These are phyloP conservation scores for Heliosperma pusillum DNA, from an alignment of 148 eudicot genomes.

Conservation along the genomic window DNA sequence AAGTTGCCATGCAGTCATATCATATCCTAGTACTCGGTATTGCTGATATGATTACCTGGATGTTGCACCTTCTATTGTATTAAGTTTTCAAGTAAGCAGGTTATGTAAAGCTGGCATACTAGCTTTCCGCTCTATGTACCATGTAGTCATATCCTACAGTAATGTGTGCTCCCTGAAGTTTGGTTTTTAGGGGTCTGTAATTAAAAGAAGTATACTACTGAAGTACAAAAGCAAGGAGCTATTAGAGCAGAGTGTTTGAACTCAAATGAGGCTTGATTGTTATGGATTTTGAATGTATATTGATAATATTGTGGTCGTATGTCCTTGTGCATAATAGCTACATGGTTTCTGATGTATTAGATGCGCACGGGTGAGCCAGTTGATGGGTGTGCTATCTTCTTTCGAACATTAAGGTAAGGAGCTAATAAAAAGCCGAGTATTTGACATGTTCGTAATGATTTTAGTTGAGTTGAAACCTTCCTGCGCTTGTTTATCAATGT, in stretches of 20 bases:
- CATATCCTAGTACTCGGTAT: background rate
- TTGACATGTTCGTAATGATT: constrained; percentile 1
- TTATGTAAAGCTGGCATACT: background rate
- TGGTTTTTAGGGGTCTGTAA: background rate
- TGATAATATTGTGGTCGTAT: background rate
- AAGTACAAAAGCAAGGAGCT: background rate
- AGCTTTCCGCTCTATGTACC: background rate
- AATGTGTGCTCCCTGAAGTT: background rate
- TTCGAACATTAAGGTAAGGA: constrained; percentile 74
- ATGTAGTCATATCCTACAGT: background rate
- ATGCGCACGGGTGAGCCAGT: constrained; percentile 89
- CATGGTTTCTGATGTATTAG: constrained; percentile 33
- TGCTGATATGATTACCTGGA: background rate
- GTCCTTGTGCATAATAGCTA: constrained; percentile 11
- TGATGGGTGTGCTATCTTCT: constrained; percentile 99
- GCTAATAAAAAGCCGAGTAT: constrained; percentile 4
- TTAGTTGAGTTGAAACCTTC: background rate
- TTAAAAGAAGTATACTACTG: background rate
- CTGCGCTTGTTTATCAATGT: background rate
- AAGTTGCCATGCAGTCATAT: background rate
- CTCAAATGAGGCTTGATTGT: background rate
- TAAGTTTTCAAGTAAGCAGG: background rate
- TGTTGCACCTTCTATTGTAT: background rate
- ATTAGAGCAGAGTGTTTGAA: background rate
- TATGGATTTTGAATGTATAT: constrained; percentile 5